Percentiles rank a stretch among this genome's conserved stretches.
These are phyloP conservation scores for Ampelocalamus luodianensis DNA, from an alignment of 176 grass and related monocot species.

Conservation along the genomic window DNA sequence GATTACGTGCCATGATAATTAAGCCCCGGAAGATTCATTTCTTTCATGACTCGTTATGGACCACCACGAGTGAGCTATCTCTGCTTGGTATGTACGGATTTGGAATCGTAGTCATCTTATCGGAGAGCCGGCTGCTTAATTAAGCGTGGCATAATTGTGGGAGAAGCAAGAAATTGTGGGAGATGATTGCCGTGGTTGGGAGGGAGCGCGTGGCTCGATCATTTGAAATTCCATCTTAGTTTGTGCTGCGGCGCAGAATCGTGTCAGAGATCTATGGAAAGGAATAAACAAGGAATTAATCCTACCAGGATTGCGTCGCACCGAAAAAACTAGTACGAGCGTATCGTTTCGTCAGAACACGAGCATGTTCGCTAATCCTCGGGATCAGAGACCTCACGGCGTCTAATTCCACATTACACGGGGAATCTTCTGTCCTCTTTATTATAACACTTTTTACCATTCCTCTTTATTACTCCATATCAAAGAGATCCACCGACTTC, in stretches of 20 bases:
- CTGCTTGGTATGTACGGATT: not conserved
- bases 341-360: constrained; percentile 39
- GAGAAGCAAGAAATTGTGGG: not conserved
- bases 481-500: not conserved
- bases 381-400: constrained; percentile 53
- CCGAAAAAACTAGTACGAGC: constrained; percentile 17
- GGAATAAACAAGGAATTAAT: not conserved
- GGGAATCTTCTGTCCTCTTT: constrained; percentile 26
- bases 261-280: constrained; percentile 23
- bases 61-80: not conserved
- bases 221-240: not conserved
- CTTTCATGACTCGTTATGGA: not conserved
- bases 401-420: not conserved
- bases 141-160: not conserved
- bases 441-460: not conserved
- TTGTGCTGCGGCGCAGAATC: not conserved
- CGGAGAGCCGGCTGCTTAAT: not conserved
- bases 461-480: not conserved
- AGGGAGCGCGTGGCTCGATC: not conserved
- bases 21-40: not conserved
- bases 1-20: not conserved
- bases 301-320: not conserved
- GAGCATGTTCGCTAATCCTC: constrained; percentile 55
- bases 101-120: not conserved
- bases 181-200: not conserved